A percentile compares a stretch with the other conserved stretches of the same genome.
These are phyloP conservation scores for Flaveria sonorensis DNA, from an alignment of 129 eudicot species.

Conservation along the genomic window DNA sequence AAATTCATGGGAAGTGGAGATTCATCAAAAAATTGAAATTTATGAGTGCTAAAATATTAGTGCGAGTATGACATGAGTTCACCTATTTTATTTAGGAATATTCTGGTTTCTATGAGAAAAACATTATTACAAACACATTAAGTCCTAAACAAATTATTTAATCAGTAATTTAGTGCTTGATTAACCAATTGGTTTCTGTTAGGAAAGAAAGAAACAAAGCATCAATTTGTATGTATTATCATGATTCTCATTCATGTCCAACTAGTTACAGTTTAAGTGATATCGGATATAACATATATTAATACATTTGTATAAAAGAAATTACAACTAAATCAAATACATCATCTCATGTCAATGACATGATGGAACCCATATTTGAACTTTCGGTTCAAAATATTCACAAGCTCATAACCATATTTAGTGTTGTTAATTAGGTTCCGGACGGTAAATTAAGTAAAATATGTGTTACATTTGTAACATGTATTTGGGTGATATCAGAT, in stretches of 20 bases:
- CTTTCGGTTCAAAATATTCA: not conserved
- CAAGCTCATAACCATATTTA: not conserved
- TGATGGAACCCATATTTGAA: not conserved
- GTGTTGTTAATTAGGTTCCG: no score
- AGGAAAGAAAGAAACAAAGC: not conserved
- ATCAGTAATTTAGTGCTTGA: not conserved
- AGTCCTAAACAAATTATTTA: not conserved
- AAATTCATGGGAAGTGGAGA: not conserved
- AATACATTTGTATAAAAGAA: not conserved
- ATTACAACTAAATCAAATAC: not conserved
- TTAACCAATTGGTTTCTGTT: not conserved
- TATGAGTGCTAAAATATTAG: not conserved
- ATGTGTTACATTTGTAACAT: not conserved
- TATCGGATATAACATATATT: not conserved
- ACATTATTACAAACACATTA: not conserved
- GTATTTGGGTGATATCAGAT: not conserved
- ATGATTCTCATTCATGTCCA: constrained; percentile 8
- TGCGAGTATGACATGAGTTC: not conserved
- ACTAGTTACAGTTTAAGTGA: not conserved
- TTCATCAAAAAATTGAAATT: not conserved
- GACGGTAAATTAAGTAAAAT: no score
- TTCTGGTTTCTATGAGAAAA: not conserved
- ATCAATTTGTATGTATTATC: not conserved
- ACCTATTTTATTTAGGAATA: not conserved
- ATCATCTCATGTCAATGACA: not conserved